Conservation (phyloP, 2,329 filamentous ascomycete genomes). For the Xylariaceae sp. region DNA sequence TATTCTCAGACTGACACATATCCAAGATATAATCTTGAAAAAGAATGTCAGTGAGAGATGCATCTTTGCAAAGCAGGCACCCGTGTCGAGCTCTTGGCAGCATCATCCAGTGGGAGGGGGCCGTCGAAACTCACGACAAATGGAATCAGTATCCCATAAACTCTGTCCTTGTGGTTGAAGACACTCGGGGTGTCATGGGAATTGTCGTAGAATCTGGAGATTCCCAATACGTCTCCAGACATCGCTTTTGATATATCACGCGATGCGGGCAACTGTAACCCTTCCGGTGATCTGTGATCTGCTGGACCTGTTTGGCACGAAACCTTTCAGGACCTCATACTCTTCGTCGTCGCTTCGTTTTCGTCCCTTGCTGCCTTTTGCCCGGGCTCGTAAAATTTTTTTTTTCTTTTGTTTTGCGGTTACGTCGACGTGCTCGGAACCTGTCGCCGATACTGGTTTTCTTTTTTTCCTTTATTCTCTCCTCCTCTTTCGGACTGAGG, state of each 20-base stretch:
- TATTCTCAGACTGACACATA: conserved; percentile 27
- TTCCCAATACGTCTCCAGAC: conserved; percentile 8
- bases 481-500: no score
- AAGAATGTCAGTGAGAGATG: neutral
- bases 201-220: conserved; percentile 23
- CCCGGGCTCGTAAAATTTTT: no score
- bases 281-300: conserved; percentile 14
- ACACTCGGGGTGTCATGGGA: conserved; percentile 21
- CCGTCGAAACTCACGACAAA: conserved; percentile 22
- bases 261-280: conserved; percentile 6
- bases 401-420: no score
- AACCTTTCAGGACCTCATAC: conserved; percentile 12
- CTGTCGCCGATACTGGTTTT: no score
- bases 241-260: conserved; percentile 13
- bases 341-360: neutral
- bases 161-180: conserved; percentile 20
- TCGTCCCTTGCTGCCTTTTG: neutral
- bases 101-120: no score
- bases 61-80: no score
- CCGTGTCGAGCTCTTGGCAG: no score
- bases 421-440: no score
- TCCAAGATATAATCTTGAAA: conserved; percentile 25
- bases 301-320: neutral
- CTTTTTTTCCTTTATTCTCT: no score
- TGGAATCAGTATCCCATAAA: conserved; percentile 22